phyloP scores from a whole-genome alignment of 1,284 basidiomycete species.

The Rugosomyces carneus region DNA sequence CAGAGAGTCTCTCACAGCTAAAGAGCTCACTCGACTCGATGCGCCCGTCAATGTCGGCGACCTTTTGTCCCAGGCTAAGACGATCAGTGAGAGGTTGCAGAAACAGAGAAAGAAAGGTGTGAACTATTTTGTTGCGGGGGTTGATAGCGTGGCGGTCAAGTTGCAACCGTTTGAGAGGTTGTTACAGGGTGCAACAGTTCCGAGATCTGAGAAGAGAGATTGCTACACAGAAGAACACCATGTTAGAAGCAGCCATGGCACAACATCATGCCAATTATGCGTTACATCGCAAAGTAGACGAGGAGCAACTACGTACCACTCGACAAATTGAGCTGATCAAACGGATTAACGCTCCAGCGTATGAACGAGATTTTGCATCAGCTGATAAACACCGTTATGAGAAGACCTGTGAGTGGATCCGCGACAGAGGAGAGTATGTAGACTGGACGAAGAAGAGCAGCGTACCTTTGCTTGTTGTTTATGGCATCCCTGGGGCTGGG shows the following conservation, averaged over 20 bases:
- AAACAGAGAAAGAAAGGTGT: background rate
- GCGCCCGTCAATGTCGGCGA: background rate
- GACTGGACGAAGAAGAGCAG: background rate
- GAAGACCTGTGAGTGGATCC: conserved; percentile 9
- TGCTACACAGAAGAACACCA: background rate
- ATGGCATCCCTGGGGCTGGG: conserved; percentile 6
- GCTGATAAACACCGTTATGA: background rate
- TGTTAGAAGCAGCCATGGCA: background rate
- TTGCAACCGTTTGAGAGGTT: background rate
- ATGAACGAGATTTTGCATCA: conserved; percentile 1
- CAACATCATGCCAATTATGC: conserved; percentile 3
- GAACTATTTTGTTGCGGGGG: background rate
- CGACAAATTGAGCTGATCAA: background rate
- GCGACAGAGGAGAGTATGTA: background rate
- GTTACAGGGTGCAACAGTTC: conserved; percentile 1
- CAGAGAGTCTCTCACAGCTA: background rate
- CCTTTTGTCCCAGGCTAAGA: background rate
- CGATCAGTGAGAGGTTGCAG: background rate
- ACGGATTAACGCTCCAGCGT: conserved; percentile 3
- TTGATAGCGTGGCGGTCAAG: background rate
- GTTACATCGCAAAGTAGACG: background rate
- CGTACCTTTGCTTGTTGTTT: background rate
- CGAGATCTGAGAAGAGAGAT: conserved; percentile 3
- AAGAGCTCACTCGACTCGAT: background rate
- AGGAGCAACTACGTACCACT: background rate